Base-by-base conservation (phyloP, 768 basidiomycete genomes). In the Dacryopinax spathularia region DNA sequence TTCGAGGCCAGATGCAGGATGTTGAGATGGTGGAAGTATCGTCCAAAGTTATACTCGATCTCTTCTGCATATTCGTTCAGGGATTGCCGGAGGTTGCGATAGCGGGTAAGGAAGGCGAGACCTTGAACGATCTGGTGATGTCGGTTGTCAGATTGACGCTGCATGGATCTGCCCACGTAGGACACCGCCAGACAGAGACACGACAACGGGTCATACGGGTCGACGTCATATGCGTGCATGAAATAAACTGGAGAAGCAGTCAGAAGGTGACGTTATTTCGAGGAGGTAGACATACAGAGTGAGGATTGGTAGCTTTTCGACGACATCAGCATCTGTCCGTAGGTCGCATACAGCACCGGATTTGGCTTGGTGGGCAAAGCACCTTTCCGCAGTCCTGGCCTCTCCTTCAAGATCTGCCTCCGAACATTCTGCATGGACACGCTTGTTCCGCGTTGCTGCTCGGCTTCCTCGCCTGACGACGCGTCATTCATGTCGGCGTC, bases 11-110 rank as follows among this genome's bases (percentile, higher is more conserved):
- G 82, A 3, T 88, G 82, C 63, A 41, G 39, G 7, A 41, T 65
- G 91, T 92, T 89, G n/a, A 96, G 77, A 65, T 93, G 89, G 70
- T 98, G 95, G 72, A 96, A 98, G 1, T 85, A 83, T 48, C 95
- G 79, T 0, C 87, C 95, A 70, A 94, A 89, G 73, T 99, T 99
- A 72, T 82, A 97, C 64, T 99, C 91, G 2, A 95, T 86, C 73
- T 98, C 94, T 31, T 84, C 81, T 25, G 80, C 60, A n/a, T 68
- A 67, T 1, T 77, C 72, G 1, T 73, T 72, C 59, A 76, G 75
- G 1, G 68, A 73, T 41, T 76, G 77, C 15, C 87, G 79, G 1
- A 88, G 70, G n/a, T 78, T 77, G 18, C 91, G 82, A 72, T 98
- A 99, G 59, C 84, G 81, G 0, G 85, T 80, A 27, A 97, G 73